phyloP scores from a whole-genome alignment of 768 basidiomycete species.

The Serendipita vermifera region DNA sequence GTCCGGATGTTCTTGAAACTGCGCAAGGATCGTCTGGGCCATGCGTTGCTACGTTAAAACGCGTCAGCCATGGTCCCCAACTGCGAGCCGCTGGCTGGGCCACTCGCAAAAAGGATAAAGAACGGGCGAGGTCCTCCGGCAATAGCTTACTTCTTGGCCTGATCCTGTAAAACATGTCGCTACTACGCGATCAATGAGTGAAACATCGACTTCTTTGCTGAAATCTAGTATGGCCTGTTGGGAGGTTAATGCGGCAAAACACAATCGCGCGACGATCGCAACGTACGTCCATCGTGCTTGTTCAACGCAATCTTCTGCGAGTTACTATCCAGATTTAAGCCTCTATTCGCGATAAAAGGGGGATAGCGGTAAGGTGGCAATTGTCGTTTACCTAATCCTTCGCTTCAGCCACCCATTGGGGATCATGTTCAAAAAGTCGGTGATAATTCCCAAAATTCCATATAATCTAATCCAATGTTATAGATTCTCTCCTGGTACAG shows the following conservation, averaged over 20 bases:
- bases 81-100: too few species aligned
- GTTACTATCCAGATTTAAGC: too few species aligned
- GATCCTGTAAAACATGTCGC: slow-evolving; percentile 79
- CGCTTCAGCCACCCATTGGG: too few species aligned
- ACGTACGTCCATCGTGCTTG: slow-evolving; percentile 6
- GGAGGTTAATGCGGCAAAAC: too few species aligned
- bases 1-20: slow-evolving; percentile 91
- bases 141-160: slow-evolving; percentile 58
- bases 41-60: slow-evolving; percentile 61
- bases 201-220: slow-evolving; percentile 84
- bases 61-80: slow-evolving; percentile 13
- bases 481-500: slow-evolving; percentile 41
- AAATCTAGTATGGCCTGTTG: slow-evolving; percentile 80
- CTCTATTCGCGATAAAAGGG: too few species aligned
- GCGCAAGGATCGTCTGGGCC: slow-evolving; percentile 87
- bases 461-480: too few species aligned
- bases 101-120: slow-evolving; percentile 8
- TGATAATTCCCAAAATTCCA: too few species aligned
- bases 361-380: too few species aligned
- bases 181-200: slow-evolving; percentile 85
- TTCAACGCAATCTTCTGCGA: too few species aligned
- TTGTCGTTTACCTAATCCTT: too few species aligned
- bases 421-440: slow-evolving; percentile 10
- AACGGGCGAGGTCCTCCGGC: slow-evolving; percentile 7
- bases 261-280: too few species aligned